Percentiles rank a stretch among this genome's conserved stretches.
phyloP scores from a whole-genome alignment of 257 asterid genomes.

The Nicotiana tabacum region DNA sequence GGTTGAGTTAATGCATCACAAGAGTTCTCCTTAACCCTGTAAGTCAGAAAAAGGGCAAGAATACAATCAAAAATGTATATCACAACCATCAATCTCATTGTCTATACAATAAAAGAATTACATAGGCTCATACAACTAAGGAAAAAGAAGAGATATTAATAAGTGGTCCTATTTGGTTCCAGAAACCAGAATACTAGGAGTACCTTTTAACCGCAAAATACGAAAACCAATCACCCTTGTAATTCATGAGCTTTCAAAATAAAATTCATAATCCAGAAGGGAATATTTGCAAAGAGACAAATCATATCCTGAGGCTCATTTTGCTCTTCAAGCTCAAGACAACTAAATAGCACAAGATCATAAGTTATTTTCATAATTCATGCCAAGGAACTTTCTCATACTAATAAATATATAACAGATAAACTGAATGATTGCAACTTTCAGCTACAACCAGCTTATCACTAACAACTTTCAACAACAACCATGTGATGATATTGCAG shows the following conservation, averaged over 20 bases:
- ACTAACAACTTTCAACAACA: background rate
- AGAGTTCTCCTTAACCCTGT: too few relatives aligned
- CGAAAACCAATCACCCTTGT: too few relatives aligned
- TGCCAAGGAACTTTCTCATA: background rate
- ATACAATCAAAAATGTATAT: too few relatives aligned
- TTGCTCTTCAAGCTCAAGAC: background rate
- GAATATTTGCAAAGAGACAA: background rate
- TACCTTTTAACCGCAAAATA: background rate
- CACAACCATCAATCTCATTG: too few relatives aligned
- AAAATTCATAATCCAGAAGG: background rate
- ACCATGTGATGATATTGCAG: background rate
- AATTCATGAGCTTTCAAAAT: background rate
- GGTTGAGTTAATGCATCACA: too few relatives aligned
- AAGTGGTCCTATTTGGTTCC: too few relatives aligned
- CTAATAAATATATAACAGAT: background rate
- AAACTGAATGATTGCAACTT: background rate
- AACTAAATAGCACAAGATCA: background rate
- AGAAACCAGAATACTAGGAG: too few relatives aligned
- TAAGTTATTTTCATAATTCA: background rate
- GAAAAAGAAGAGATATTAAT: background rate
- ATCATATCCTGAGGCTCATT: background rate
- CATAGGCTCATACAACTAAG: background rate
- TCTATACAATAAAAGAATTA: background rate
- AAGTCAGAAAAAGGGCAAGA: too few relatives aligned
- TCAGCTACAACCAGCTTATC: background rate